Base-by-base conservation (phyloP, 1,284 basidiomycete species). In the Ustilago shanxiensis region DNA sequence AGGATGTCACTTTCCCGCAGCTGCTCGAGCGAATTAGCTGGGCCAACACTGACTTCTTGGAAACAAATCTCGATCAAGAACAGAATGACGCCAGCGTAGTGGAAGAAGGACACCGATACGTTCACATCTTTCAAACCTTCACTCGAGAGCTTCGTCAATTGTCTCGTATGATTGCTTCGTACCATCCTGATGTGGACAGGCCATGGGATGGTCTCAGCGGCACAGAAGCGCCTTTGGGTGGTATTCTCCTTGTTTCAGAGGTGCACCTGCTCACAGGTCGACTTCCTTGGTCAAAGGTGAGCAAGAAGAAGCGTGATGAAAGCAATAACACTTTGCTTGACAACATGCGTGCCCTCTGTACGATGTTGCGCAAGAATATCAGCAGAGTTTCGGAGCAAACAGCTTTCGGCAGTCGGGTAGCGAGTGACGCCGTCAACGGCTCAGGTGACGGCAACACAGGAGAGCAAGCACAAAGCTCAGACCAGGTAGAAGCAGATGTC, bases 221-320 rank as follows among this genome's bases (percentile, higher is more conserved):
- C 8, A 28, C 37, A 7, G 26, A 47, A 13, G 33, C 35, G 2
- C 45, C 44, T 9, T n/a, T 26, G 16, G 53, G 47, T n/a, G 60
- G 60, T 2, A 26, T 39, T 1, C 45, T 14, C 18, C 53, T 73
- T 8, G 66, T 73, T 8, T 68, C 65, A 3, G 71, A 68, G 29
- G 66, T 68, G 13, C 58, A 73, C 39, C 41, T 73, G 9, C 58
- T 73, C 9, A 73, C 71, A 10, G 71, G 71, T 1, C 65, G 71
- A 14, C 44, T 73, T 3, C 71, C 71, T n/a, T 73, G 66, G 71
- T 47, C 71, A 2, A 54, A 44, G 14, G 66, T 68, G 7, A n/a
- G 41, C n/a, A 59, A 41, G 13, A 60, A 51, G 37, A 68, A 66
- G 0, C 39, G 59, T 2, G 44, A 39, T 2, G 66, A 73, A 18